Evolutionary conservation across 129 eudicot species (phyloP).

Genomic region (Deinandra increscens): DNA sequence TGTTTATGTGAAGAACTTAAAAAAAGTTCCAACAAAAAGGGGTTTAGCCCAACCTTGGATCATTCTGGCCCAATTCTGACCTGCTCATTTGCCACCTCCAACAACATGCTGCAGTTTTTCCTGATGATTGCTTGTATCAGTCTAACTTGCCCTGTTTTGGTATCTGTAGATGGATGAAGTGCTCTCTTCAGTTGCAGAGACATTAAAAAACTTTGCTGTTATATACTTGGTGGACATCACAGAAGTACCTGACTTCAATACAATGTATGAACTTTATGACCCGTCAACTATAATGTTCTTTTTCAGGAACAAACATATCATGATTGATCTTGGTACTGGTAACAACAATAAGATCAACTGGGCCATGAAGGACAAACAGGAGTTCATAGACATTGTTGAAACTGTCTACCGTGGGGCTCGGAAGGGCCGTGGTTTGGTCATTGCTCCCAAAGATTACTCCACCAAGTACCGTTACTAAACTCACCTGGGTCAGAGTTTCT

Average conservation of each 20-base stretch:
- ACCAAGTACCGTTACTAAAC: constrained; percentile 73
- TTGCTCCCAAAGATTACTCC: constrained; percentile 88
- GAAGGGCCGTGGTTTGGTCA: constrained; percentile 85
- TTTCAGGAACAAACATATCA: constrained; percentile 86
- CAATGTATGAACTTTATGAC: constrained; percentile 90
- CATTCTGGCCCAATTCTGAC: background rate
- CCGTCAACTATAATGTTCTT: constrained; percentile 90
- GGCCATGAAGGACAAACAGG: constrained; percentile 96
- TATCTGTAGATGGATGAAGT: constrained; percentile 80
- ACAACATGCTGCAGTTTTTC: too few species aligned
- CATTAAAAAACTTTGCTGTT: constrained; percentile 74
- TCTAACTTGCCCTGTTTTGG: background rate
- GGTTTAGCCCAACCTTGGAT: background rate
- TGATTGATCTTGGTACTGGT: constrained; percentile 93
- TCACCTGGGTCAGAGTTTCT: background rate
- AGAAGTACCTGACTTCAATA: constrained; percentile 94
- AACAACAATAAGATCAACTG: constrained; percentile 95
- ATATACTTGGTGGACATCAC: constrained; percentile 82
- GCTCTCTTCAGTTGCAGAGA: constrained; percentile 83
- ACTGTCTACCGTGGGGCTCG: constrained; percentile 94
- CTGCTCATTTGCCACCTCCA: background rate
- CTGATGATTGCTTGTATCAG: background rate
- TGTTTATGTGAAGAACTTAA: background rate
- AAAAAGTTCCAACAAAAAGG: background rate
- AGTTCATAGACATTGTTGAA: constrained; percentile 91